phyloP scores from a whole-genome alignment of 257 asterid genomes.

The Coffea canephora region DNA sequence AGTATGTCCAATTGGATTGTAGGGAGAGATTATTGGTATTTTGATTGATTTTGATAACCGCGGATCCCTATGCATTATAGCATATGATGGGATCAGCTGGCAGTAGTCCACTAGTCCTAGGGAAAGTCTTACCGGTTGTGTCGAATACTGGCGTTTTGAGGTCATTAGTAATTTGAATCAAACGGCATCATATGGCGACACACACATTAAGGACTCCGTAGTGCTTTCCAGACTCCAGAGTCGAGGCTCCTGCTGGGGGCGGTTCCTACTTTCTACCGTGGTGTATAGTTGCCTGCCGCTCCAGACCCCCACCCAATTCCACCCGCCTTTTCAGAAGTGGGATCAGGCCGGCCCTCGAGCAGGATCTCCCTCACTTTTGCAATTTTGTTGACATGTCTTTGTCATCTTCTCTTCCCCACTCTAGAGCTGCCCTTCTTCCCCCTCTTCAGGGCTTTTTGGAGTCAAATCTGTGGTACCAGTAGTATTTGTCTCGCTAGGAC shows the following conservation, averaged over 20 bases:
- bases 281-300: too few relatives aligned
- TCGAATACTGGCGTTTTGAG: neutral
- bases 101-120: too few relatives aligned
- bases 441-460: neutral
- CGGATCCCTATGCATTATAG: too few relatives aligned
- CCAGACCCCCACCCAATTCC: too few relatives aligned
- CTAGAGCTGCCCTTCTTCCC: constrained; percentile 9
- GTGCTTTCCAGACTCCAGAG: neutral
- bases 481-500: neutral
- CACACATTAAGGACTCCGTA: neutral
- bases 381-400: constrained; percentile 34
- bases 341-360: constrained; percentile 3
- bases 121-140: too few relatives aligned
- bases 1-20: too few relatives aligned
- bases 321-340: constrained; percentile 19
- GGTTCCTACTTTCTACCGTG: too few relatives aligned
- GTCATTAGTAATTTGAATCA: neutral
- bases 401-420: constrained; percentile 4
- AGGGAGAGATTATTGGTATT: too few relatives aligned
- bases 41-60: too few relatives aligned
- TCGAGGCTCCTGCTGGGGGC: too few relatives aligned
- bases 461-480: neutral
- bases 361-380: constrained; percentile 39
- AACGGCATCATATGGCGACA: neutral
- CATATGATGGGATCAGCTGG: too few relatives aligned